Evolutionary conservation across 257 asterid species (phyloP).

Genomic region (Nicotiana attenuata): DNA sequence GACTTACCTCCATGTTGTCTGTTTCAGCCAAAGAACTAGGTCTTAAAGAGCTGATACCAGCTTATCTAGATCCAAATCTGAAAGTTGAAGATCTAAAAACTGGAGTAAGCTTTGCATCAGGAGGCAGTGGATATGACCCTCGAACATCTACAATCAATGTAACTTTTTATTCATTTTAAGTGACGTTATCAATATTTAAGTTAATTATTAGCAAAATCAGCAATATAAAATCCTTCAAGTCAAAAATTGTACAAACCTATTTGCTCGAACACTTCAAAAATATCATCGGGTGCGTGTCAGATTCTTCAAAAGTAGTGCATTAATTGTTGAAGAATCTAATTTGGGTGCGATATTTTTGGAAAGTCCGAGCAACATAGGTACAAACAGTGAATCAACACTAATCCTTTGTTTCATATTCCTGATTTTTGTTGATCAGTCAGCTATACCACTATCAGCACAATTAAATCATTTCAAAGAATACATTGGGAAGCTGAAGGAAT

Average conservation of each 20-base stretch:
- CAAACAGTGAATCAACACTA: no score
- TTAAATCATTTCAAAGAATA: conserved; percentile 52
- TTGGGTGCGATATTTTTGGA: no score
- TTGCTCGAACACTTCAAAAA: no score
- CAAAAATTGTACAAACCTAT: no score
- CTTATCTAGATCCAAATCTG: conserved; percentile 60
- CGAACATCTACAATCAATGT: conserved; percentile 42
- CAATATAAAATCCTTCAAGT: no score
- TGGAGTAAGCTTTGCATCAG: conserved; percentile 61
- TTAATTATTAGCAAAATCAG: no score
- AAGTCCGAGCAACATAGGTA: no score
- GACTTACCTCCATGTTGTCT: background rate
- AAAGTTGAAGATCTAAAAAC: conserved; percentile 15
- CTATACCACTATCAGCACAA: conserved; percentile 40
- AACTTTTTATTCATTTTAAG: background rate
- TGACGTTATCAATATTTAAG: no score
- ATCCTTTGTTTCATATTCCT: background rate
- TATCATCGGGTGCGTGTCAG: no score
- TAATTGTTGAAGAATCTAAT: no score
- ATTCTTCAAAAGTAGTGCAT: no score
- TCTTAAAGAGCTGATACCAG: conserved; percentile 44
- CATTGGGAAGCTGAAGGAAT: conserved; percentile 43
- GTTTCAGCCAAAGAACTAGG: conserved; percentile 60
- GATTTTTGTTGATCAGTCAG: conserved; percentile 34
- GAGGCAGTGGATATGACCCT: conserved; percentile 70